Evolutionary conservation across 225 moss, liverwort and hornwort species (phyloP).

Genomic region (Asterella californica): DNA sequence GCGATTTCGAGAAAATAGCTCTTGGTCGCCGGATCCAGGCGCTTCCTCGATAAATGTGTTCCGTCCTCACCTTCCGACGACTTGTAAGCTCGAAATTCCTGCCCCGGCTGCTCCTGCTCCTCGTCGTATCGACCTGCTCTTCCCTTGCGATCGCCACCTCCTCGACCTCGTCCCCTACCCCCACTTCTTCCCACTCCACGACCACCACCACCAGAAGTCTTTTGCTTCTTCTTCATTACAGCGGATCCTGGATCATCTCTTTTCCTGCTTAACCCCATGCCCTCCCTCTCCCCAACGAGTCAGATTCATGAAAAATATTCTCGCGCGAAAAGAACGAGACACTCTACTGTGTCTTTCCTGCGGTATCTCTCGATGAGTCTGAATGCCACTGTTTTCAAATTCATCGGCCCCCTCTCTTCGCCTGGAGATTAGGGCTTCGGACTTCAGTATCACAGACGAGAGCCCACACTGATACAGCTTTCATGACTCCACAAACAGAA

Average conservation of each 20-base stretch:
- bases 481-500: too few species aligned
- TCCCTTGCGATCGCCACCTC: background rate
- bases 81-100: slow-evolving; percentile 12
- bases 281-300: background rate
- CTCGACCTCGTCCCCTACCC: background rate
- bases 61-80: slow-evolving; percentile 12
- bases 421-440: too few species aligned
- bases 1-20: slow-evolving; percentile 82
- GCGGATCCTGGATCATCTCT: background rate
- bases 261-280: slow-evolving; percentile 19
- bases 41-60: slow-evolving; percentile 26
- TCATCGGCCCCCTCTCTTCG: too few species aligned
- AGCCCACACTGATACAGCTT: too few species aligned
- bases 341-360: too few species aligned
- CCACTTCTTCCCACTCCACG: background rate
- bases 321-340: too few species aligned
- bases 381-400: too few species aligned
- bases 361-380: too few species aligned
- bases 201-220: background rate
- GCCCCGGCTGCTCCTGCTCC: slow-evolving; percentile 1
- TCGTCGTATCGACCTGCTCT: background rate
- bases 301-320: background rate
- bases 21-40: slow-evolving; percentile 67
- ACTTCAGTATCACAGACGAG: too few species aligned
- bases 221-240: slow-evolving; percentile 20